phyloP scores from a whole-genome alignment of 1,284 basidiomycete genomes.

The Chalciporus sp. region DNA sequence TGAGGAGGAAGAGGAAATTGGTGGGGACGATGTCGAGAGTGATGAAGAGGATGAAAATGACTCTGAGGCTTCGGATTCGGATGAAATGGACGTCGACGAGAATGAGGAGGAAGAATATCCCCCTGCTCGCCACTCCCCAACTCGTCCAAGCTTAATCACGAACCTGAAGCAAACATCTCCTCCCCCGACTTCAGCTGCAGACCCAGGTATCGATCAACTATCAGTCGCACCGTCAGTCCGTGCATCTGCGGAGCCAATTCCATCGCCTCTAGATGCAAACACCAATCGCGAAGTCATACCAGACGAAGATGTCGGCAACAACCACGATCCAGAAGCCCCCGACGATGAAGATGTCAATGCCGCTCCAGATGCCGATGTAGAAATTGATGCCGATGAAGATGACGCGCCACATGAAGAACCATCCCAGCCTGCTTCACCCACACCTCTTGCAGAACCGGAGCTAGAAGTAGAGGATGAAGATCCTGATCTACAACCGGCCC shows the following conservation, averaged over 20 bases:
- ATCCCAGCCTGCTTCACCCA: slow-evolving; percentile 27
- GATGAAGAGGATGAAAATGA: slow-evolving; percentile 20
- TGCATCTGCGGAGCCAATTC: slow-evolving; percentile 24
- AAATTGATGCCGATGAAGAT: slow-evolving; percentile 41
- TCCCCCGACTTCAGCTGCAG: slow-evolving; percentile 14
- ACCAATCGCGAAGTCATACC: slow-evolving; percentile 5
- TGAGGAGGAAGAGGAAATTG: slow-evolving; percentile 21
- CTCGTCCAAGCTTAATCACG: slow-evolving; percentile 21
- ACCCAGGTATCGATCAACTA: slow-evolving; percentile 11
- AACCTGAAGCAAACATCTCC: slow-evolving; percentile 13
- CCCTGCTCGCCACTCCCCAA: slow-evolving; percentile 16
- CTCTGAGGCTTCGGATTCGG: slow-evolving; percentile 31
- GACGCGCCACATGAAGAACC: slow-evolving; percentile 31
- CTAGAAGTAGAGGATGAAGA: slow-evolving; percentile 44
- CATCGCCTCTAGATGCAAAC: slow-evolving; percentile 21
- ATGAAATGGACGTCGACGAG: slow-evolving; percentile 41
- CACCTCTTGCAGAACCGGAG: slow-evolving; percentile 26
- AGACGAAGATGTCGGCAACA: slow-evolving; percentile 32
- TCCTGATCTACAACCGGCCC: slow-evolving; percentile 69
- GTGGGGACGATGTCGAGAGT: slow-evolving; percentile 9
- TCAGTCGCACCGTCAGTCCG: slow-evolving; percentile 24
- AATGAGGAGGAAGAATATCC: slow-evolving; percentile 30
- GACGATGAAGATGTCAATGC: slow-evolving; percentile 26
- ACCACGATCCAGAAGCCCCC: slow-evolving; percentile 25
- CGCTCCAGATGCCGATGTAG: slow-evolving; percentile 34